Conservation (phyloP, 768 basidiomycete genomes). For the Chalciporus sphaerocephalus region DNA sequence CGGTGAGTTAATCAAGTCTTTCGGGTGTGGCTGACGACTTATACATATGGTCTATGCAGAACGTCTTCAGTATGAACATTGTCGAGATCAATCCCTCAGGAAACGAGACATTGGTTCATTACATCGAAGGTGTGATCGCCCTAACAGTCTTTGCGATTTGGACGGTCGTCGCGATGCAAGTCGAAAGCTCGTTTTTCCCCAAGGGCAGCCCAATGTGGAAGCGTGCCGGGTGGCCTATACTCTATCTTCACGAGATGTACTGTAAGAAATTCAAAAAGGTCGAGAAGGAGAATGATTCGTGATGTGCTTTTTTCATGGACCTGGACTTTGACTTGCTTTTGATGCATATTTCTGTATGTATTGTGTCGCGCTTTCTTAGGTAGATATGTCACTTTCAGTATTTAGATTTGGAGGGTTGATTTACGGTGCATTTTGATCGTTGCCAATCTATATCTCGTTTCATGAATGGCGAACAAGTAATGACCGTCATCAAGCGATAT, state of each 20-base stretch:
- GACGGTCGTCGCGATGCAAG: constrained; percentile 51
- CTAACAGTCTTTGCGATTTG: constrained; percentile 52
- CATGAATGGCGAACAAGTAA: no score
- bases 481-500: no score
- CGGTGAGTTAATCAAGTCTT: constrained; percentile 17
- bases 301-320: background rate
- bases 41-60: constrained; percentile 29
- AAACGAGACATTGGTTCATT: constrained; percentile 35
- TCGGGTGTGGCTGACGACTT: background rate
- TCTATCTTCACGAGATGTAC: constrained; percentile 3
- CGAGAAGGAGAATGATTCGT: constrained; percentile 10
- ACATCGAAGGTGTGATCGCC: constrained; percentile 37
- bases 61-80: constrained; percentile 56
- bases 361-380: no score
- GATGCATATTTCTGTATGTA: no score
- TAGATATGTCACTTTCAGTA: no score
- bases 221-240: constrained; percentile 22
- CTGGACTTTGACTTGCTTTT: no score
- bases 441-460: no score
- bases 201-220: constrained; percentile 10
- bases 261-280: background rate
- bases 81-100: constrained; percentile 33
- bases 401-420: no score
- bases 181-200: constrained; percentile 23
- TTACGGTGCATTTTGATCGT: no score